Evolutionary conservation across 352 stramenopile species (phyloP).

Genomic region (Pythium brachiatum): DNA sequence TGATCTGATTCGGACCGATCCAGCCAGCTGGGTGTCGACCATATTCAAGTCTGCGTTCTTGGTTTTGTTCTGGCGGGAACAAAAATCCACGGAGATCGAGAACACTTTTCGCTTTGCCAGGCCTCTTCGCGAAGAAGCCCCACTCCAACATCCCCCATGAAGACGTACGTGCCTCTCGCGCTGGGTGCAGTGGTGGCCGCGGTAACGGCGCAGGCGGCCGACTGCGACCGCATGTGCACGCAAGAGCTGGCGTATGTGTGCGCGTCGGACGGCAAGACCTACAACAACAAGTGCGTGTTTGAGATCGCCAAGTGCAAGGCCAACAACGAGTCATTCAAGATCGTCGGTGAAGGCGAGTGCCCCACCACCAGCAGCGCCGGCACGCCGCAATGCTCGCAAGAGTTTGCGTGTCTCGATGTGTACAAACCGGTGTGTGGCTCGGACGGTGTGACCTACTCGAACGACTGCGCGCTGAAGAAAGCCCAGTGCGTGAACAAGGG

Average conservation of each 20-base stretch:
- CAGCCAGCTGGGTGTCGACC: background rate
- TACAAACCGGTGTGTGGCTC: slow-evolving; percentile 47
- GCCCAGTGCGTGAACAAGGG: slow-evolving; percentile 33
- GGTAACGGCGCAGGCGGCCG: background rate
- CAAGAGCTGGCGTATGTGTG: slow-evolving; percentile 10
- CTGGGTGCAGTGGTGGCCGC: background rate
- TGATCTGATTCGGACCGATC: background rate
- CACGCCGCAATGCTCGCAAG: slow-evolving; percentile 15
- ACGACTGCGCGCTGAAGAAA: slow-evolving; percentile 46
- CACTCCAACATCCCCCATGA: background rate
- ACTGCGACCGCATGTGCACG: slow-evolving; percentile 15
- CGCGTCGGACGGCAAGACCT: slow-evolving; percentile 19
- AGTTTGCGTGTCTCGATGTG: slow-evolving; percentile 16
- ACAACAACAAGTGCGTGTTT: slow-evolving; percentile 19
- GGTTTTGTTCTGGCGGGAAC: too few relatives aligned
- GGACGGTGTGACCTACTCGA: slow-evolving; percentile 50
- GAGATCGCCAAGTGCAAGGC: slow-evolving; percentile 14
- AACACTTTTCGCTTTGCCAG: too few relatives aligned
- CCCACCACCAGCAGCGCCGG: slow-evolving; percentile 37
- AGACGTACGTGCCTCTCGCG: background rate
- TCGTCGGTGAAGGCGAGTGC: slow-evolving; percentile 17
- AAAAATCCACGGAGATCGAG: slow-evolving; percentile 30
- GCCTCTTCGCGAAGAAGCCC: background rate
- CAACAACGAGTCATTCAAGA: slow-evolving; percentile 7
- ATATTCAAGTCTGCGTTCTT: background rate